These are phyloP conservation scores for Eimeria acervulina DNA, from an alignment of 169 alveolate species.

Conservation along the genomic window DNA sequence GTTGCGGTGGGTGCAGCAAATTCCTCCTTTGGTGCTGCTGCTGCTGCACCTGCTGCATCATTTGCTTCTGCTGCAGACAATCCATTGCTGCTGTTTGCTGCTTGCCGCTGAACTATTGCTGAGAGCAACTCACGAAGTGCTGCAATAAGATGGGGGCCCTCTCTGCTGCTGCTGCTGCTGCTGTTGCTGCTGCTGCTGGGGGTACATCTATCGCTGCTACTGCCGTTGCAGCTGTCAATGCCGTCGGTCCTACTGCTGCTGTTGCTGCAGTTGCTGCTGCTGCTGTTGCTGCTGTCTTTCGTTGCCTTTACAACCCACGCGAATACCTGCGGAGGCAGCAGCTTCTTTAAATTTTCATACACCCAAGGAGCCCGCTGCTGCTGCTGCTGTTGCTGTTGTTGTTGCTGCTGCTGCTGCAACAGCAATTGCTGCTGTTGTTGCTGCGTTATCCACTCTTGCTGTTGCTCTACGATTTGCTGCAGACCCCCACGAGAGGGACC, in stretches of 20 bases:
- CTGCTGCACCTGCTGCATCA: too few relatives aligned
- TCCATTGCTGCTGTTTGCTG: constrained; percentile 32
- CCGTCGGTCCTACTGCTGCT: too few relatives aligned
- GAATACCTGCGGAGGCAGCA: constrained; percentile 3
- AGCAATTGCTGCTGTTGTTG: neutral
- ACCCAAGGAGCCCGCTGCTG: too few relatives aligned
- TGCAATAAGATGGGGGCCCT: neutral
- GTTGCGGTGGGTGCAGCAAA: neutral
- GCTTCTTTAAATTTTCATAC: neutral
- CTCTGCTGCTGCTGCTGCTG: constrained; percentile 8
- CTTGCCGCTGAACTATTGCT: neutral
- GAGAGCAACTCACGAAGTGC: constrained; percentile 19
- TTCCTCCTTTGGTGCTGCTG: neutral
- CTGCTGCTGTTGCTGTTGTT: neutral
- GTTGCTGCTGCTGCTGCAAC: constrained; percentile 14
- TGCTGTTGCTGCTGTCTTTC: constrained; percentile 3
- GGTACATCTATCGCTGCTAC: too few relatives aligned
- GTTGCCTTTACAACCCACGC: neutral
- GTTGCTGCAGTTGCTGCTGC: neutral
- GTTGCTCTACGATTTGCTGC: neutral
- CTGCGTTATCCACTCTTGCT: neutral
- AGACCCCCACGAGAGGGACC: neutral
- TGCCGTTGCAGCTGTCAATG: too few relatives aligned
- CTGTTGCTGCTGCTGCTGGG: neutral
- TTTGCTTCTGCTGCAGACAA: neutral